Evolutionary conservation across 1,284 basidiomycete species (phyloP).

Genomic region (Volvariella volvacea): DNA sequence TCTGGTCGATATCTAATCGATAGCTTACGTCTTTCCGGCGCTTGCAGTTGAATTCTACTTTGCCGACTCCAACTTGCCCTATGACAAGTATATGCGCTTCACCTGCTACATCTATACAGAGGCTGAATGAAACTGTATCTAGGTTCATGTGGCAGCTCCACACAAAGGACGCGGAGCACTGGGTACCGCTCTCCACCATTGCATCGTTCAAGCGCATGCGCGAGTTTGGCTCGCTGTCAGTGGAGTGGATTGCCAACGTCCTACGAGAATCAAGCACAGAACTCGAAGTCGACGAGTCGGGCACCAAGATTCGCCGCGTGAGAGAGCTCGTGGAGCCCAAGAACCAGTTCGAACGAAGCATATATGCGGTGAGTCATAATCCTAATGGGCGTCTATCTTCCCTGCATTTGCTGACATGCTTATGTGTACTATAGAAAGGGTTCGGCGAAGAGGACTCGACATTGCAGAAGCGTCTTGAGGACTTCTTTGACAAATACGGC

Average conservation of each 20-base stretch:
- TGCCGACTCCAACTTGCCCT: conserved; percentile 92
- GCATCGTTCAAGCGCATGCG: conserved; percentile 96
- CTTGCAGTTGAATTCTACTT: conserved; percentile 93
- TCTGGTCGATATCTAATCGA: background rate
- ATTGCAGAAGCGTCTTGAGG: conserved; percentile 75
- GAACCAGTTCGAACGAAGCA: conserved; percentile 70
- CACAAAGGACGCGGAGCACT: conserved; percentile 75
- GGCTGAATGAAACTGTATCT: background rate
- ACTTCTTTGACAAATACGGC: conserved; percentile 82
- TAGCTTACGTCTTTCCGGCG: background rate
- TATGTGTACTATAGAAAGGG: conserved; percentile 62
- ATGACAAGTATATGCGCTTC: conserved; percentile 65
- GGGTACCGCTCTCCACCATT: conserved; percentile 86
- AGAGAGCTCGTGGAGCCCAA: conserved; percentile 70
- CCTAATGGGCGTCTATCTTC: background rate
- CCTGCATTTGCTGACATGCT: background rate
- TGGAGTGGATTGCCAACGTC: conserved; percentile 61
- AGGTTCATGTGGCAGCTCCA: conserved; percentile 96
- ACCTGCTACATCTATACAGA: background rate
- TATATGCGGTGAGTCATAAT: conserved; percentile 71
- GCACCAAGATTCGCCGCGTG: conserved; percentile 66
- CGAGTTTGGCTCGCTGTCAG: conserved; percentile 56
- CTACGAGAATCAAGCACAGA: conserved; percentile 52
- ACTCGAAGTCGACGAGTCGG: conserved; percentile 75
- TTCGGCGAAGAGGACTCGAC: conserved; percentile 73